Conservation (phyloP, 345 rosid genomes). For the Gossypium australe region DNA sequence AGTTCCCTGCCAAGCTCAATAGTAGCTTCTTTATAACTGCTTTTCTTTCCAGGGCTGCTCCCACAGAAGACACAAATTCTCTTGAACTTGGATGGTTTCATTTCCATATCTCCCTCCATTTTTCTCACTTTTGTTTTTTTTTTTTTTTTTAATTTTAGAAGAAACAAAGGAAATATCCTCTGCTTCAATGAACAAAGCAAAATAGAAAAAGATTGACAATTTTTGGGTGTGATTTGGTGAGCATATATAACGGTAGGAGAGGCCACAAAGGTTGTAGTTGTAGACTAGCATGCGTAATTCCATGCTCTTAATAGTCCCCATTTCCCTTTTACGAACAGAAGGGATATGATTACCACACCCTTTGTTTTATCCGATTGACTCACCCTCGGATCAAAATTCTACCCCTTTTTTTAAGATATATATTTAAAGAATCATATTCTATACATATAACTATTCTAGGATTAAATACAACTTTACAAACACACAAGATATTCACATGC, state of each 20-base stretch:
- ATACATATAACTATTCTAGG: too few relatives aligned
- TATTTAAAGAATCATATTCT: too few relatives aligned
- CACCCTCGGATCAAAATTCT: slow-evolving; percentile 16
- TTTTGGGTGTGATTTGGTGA: slow-evolving; percentile 1
- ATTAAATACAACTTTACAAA: too few relatives aligned
- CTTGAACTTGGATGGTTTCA: slow-evolving; percentile 49
- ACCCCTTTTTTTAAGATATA: neutral
- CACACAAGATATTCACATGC: too few relatives aligned
- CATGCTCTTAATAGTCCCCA: slow-evolving; percentile 2
- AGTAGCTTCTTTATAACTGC: slow-evolving; percentile 71
- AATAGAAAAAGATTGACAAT: neutral
- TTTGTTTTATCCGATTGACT: neutral
- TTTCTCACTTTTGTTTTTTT: slow-evolving; percentile 19
- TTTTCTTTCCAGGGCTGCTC: slow-evolving; percentile 80
- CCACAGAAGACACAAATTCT: slow-evolving; percentile 96
- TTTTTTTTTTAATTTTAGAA: neutral
- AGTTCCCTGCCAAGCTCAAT: slow-evolving; percentile 77
- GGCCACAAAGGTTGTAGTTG: slow-evolving; percentile 8
- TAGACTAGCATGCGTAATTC: slow-evolving; percentile 16
- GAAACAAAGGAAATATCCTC: neutral
- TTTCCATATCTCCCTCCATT: slow-evolving; percentile 34
- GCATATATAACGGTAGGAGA: slow-evolving; percentile 25
- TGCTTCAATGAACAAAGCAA: neutral
- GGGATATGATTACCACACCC: neutral
- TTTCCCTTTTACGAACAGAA: neutral